These are phyloP conservation scores for Chalaropsis ovoidea DNA, from an alignment of 2,329 filamentous ascomycete species.

Conservation along the genomic window DNA sequence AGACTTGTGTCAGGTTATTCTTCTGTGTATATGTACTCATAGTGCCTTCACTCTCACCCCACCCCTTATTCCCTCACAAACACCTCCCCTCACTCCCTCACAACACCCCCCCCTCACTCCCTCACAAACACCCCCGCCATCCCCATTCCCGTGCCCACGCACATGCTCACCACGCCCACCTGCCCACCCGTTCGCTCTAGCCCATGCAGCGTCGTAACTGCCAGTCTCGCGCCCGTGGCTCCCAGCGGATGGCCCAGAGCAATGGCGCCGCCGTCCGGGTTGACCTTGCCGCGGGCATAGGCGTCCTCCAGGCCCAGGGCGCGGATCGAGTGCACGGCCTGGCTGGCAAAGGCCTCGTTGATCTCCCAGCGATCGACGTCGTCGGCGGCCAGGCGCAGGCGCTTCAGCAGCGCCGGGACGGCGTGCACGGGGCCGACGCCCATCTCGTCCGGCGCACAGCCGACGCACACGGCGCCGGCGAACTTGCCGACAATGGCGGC, in stretches of 20 bases:
- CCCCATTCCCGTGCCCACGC: constrained; percentile 72
- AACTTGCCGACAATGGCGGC: constrained; percentile 70
- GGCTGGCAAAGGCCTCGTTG: constrained; percentile 69
- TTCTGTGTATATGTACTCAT: too few species aligned
- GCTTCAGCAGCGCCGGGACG: constrained; percentile 68
- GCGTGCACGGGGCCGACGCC: constrained; percentile 79
- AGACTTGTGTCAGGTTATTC: too few species aligned
- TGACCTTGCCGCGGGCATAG: constrained; percentile 47
- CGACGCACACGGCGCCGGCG: constrained; percentile 62
- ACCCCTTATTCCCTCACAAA: constrained; percentile 41
- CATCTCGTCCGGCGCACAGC: constrained; percentile 87
- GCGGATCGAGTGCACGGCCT: constrained; percentile 60
- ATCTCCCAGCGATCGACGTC: constrained; percentile 87
- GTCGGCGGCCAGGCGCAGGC: constrained; percentile 52
- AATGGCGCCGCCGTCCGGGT: constrained; percentile 87
- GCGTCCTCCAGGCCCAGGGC: constrained; percentile 55
- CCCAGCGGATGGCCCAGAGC: constrained; percentile 88
- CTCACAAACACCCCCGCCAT: constrained; percentile 59
- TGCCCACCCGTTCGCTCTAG: constrained; percentile 59
- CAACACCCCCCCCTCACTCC: too few species aligned
- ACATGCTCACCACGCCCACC: constrained; percentile 85
- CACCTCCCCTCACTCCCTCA: constrained; percentile 60
- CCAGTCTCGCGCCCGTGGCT: constrained; percentile 73
- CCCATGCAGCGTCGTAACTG: constrained; percentile 59
- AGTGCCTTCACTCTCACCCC: too few species aligned